Conservation (phyloP, 768 basidiomycete species). For the Termitomyces sp. region DNA sequence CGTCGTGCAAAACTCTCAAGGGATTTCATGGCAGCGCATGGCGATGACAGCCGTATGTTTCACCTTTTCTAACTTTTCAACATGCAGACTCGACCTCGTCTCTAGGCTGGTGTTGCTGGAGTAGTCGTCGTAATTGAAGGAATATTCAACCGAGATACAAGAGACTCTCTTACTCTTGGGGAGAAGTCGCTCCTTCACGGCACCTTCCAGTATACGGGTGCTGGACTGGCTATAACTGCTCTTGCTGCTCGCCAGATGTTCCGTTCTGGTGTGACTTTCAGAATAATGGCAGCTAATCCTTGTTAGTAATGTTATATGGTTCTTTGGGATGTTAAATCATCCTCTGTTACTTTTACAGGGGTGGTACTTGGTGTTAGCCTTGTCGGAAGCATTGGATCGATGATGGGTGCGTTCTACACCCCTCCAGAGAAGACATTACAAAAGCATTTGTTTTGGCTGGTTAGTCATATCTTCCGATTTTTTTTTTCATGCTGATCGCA, state of each 20-base stretch:
- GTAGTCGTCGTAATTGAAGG: slow-evolving; percentile 57
- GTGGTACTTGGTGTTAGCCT: slow-evolving; percentile 78
- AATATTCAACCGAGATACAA: slow-evolving; percentile 74
- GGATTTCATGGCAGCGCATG: slow-evolving; percentile 28
- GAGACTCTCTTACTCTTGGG: slow-evolving; percentile 52
- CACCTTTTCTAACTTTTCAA: background rate
- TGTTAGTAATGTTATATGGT: slow-evolving; percentile 39
- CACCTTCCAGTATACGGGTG: slow-evolving; percentile 80
- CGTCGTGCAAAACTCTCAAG: slow-evolving; percentile 23
- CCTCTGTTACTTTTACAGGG: slow-evolving; percentile 37
- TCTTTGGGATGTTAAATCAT: background rate
- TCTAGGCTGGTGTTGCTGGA: slow-evolving; percentile 67
- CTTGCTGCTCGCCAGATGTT: slow-evolving; percentile 77
- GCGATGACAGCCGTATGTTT: slow-evolving; percentile 48
- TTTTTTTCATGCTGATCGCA: background rate
- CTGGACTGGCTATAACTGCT: slow-evolving; percentile 72
- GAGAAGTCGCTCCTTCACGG: slow-evolving; percentile 72
- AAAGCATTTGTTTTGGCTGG: slow-evolving; percentile 81
- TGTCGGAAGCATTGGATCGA: slow-evolving; percentile 73
- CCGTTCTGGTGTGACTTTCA: slow-evolving; percentile 57
- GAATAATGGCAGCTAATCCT: slow-evolving; percentile 80
- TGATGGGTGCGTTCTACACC: slow-evolving; percentile 80
- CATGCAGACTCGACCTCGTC: background rate
- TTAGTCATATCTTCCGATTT: slow-evolving; percentile 23
- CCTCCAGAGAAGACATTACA: slow-evolving; percentile 69